Evolutionary conservation across 331 rosid species (phyloP), one percentile per base, ranked within the genome.

Genomic region (Rhamnella rubrinervis): DNA sequence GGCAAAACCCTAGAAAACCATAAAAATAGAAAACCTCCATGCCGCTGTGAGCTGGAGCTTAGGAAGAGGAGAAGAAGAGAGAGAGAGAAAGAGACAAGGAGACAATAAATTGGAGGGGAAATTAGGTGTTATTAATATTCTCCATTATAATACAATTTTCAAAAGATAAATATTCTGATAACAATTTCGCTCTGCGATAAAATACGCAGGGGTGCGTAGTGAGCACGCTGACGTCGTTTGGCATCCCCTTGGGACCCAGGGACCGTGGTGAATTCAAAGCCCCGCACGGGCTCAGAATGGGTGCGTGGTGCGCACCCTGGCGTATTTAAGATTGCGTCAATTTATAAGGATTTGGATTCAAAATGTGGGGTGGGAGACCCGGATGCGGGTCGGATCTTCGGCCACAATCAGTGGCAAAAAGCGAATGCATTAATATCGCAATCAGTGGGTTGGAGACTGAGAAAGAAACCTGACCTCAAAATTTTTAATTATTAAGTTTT

Each of bases 11-110:
- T 70, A 67, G 72, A 77, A 23, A 51, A 28, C 80, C 55, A 75
- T 40, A 72, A 77, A 77, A 78, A 72, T 73, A 84, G 68, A 64
- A 63, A 70, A 56, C 77, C 71, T 81, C 78, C 85, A 82, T 71
- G 67, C 81, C 79, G 50, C 78, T 84, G 83, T 68, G 60, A 78
- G 82, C 82, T 69, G 83, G 77, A 79, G 87, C 83, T 62, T 53
- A 6, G 71, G 62, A 6, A 69, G 62, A 67, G 55, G 71, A 44
- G 72, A 74, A 39, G 26, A 6, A 8, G 57, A 51, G 31, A 63
- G 50, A 64, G 81, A 66, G 70, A 55, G 41, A 72, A 2, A 39
- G 66, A 73, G 77, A 64, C 58, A 55, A 58, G 62, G 69, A 50
- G 67, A 23, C 60, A 65, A 62, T 25, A 75, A 59, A 78, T 51